Evolutionary conservation across 257 asterid genomes (phyloP), one percentile per base, ranked within the genome.

Genomic region (Gentiana dahurica): DNA sequence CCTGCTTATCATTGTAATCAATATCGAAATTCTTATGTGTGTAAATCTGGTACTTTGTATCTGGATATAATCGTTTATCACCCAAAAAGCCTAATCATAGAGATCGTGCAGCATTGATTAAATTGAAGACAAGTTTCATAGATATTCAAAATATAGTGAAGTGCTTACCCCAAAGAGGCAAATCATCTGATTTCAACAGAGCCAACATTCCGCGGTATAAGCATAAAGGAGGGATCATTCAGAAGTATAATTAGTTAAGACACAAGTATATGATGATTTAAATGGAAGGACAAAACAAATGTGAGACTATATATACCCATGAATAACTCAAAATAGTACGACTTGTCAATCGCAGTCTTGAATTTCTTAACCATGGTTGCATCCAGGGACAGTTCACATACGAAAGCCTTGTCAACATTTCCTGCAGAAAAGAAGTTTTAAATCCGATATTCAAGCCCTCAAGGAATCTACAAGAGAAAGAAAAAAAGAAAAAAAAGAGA

Each of bases 111-210:
- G 36, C 33, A 43, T 11, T 34, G 37, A 37, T 33, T 53, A 34
- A 12, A 24, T 12, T 52, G 39, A 53, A 52, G 51, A 36, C 7
- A 64, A 44, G 39, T 32, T 44, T 10, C 50, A 63, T n/a, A 57
- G 11, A 34, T 39, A 39, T 43, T 59, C 24, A 51, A 53, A 9
- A 58, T 2, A 54, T 34, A 12, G 66, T 58, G 46, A 50, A 59
- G 51, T 34, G 41, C 81, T 63, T 85, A 85, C 95, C 95, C 95
- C 95, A 85, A 11, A 85, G 65, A 33, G 95, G 95, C 75, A 85
- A 66, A 76, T 78, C 91, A 67, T 85, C 95, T 82, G 84, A 75
- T 65, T 54, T 58, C n/a, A 55, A 45, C 35, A 33, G 43, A 59
- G 53, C 12, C 54, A 41, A 50, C 65, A 53, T 43, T 10, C 61